Base-by-base conservation (phyloP, 495 filamentous ascomycete species). In the Penicillium antarcticum region DNA sequence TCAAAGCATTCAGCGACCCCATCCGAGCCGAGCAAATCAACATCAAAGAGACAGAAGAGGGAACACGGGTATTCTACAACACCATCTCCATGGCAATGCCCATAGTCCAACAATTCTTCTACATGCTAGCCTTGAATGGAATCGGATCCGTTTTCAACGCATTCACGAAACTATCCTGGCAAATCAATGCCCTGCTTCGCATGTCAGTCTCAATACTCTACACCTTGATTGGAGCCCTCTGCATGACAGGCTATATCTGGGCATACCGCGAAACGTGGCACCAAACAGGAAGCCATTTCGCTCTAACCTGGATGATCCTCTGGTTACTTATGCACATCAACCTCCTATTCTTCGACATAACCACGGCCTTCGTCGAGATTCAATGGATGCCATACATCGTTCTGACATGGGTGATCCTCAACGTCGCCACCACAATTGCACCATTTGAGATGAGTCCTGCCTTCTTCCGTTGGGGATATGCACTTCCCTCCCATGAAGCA, bases 31-130 rank as follows among this genome's bases (percentile, higher is more conserved):
- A 54, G 0, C 56, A 63, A 12, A 57, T 69, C 52, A 70, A 78
- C 47, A 68, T 78, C 57, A 60, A 72, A 37, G 53, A 65, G 0
- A 75, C 71, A 1, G 45, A 52, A 0, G 74, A 79, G 47, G 74
- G 74, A 16, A 58, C 66, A 0, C 59, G 71, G 1, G 46, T 69
- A 10, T 29, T 29, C 33, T 77, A 75, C 61, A 77, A 77, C 58
- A 76, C 70, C 1, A 45, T 77, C 12, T 61, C 65, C 11, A 71
- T 77, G 21, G 65, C 76, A 43, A 57, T 73, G 38, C 42, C 57
- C 9, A 45, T 80, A 3, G 66, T 80, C 45, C 68, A 72, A 48
- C 66, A 77, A 46, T 80, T 80, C 58, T 77, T 80, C 65, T 80
- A 69, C 60, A 57, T 78, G 8, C 62, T 52, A 55, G 70, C 51